Evolutionary conservation across 164 flowering plant species (phyloP).

Genomic region (Nymphaea thermarum): DNA sequence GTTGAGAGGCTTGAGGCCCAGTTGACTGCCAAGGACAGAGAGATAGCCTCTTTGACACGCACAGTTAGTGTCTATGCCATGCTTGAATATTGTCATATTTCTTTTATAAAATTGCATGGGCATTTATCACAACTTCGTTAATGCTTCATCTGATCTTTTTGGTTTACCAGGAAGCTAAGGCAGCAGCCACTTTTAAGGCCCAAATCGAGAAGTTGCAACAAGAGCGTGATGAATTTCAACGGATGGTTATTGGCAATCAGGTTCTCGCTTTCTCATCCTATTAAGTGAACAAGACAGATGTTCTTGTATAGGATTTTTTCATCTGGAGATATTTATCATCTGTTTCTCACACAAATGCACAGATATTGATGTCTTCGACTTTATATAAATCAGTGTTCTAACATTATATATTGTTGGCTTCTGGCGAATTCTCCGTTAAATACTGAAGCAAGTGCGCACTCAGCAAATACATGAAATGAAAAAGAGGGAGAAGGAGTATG

Average conservation of each 20-base stretch:
- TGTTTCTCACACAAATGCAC: neutral
- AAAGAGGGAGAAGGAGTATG: slow-evolving; percentile 95
- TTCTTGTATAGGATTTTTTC: neutral
- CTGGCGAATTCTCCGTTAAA: neutral
- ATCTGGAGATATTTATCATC: neutral
- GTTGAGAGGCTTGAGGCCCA: slow-evolving; percentile 93
- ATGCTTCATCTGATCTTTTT: neutral
- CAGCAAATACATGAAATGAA: slow-evolving; percentile 97
- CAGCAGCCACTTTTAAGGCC: slow-evolving; percentile 70
- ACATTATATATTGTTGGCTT: neutral
- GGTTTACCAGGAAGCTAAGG: slow-evolving; percentile 75
- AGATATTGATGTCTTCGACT: neutral
- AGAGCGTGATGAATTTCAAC: slow-evolving; percentile 94
- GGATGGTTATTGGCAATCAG: slow-evolving; percentile 98
- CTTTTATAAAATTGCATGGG: neutral
- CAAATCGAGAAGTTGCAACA: slow-evolving; percentile 94
- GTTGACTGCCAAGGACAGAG: slow-evolving; percentile 78
- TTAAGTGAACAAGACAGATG: neutral
- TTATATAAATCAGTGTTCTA: too few species aligned
- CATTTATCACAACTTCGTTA: neutral
- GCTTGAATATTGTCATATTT: neutral
- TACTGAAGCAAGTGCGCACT: slow-evolving; percentile 79
- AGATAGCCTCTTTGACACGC: slow-evolving; percentile 86
- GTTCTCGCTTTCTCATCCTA: slow-evolving; percentile 18
- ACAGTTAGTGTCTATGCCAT: neutral